A percentile compares a stretch with the other conserved stretches of the same genome.
Conservation (phyloP, 305 asterid genomes). For the Fraxinus angustifolia region DNA sequence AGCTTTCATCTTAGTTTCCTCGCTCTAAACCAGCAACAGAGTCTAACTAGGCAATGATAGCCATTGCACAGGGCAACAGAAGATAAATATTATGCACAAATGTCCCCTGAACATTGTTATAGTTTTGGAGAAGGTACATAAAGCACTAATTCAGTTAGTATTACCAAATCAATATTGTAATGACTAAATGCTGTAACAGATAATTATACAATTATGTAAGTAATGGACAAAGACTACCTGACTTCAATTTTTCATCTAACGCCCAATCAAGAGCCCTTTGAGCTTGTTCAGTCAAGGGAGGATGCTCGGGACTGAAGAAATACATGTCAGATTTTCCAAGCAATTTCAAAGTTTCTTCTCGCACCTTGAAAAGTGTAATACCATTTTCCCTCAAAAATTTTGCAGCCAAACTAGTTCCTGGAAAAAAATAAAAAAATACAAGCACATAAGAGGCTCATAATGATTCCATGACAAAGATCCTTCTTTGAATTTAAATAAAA, state of each 20-base stretch:
- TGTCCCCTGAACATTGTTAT: neutral
- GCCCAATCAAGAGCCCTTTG: conserved; percentile 90
- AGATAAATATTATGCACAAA: neutral
- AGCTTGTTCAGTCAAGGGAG: conserved; percentile 86
- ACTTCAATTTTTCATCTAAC: conserved; percentile 69
- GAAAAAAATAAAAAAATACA: conserved; percentile 16
- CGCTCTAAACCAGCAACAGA: neutral
- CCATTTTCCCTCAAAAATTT: conserved; percentile 71
- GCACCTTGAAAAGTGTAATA: conserved; percentile 59
- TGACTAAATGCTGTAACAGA: neutral
- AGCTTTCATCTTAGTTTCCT: neutral
- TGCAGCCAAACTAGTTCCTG: conserved; percentile 93
- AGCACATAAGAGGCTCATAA: neutral
- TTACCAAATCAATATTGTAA: neutral
- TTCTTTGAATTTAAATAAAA: neutral
- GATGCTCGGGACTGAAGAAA: conserved; percentile 68
- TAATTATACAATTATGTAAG: neutral
- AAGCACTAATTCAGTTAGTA: neutral
- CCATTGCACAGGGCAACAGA: neutral
- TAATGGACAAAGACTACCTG: conserved; percentile 44
- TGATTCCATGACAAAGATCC: neutral
- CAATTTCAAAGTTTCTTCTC: conserved; percentile 55
- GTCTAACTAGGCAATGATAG: neutral
- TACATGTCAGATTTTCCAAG: conserved; percentile 66
- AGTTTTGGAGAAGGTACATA: neutral